Base-by-base conservation (phyloP, 2,329 filamentous ascomycete species). In the Neopestalotiopsis sp. region DNA sequence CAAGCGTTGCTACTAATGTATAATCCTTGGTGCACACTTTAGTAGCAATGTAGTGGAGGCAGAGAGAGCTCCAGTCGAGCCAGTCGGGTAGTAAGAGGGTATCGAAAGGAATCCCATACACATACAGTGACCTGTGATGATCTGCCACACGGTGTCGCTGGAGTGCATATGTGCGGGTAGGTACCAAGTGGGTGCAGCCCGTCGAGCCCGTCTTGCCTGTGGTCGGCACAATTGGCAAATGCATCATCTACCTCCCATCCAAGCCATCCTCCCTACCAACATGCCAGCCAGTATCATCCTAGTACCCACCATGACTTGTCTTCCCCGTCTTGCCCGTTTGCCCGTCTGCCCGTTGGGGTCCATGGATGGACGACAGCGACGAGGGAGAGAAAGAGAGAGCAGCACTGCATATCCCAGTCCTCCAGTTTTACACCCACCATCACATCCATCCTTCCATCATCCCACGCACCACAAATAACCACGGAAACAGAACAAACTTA, bases 1-100 rank as follows among this genome's bases (percentile, higher is more conserved):
- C 17, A 53, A 53, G 45, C 45, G 45, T 53, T 53, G 45, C 45
- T 53, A 53, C 45, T 53, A 53, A 53, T 20, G 45, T 53, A 53
- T 9, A 24, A 53, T 53, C 45, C 45, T 53, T 53, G 45, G 45
- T 53, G 45, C 45, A 53, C 20, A 20, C 45, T 20, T 53, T 38
- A 38, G 6, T 38, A 38, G 6, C 6, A 7, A 38, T 6, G 34
- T 38, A 38, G 34, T 38, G 34, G 34, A 38, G 34, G 34, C 10
- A 38, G 34, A 38, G 34, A 38, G 34, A 38, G 34, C 34, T 38
- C 34, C 10, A 38, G 34, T 38, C 34, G 10, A 38, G 34, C 10
- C 34, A 38, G 34, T 38, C 34, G 34, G 34, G 34, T 38, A 38
- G 6, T 38, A 38, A 38, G 34, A 38, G 34, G 34, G 45, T 53